A percentile compares a stretch with the other conserved stretches of the same genome.
Evolutionary conservation across 164 flowering plant genomes (phyloP).

Genomic region (Pachysandra terminalis): DNA sequence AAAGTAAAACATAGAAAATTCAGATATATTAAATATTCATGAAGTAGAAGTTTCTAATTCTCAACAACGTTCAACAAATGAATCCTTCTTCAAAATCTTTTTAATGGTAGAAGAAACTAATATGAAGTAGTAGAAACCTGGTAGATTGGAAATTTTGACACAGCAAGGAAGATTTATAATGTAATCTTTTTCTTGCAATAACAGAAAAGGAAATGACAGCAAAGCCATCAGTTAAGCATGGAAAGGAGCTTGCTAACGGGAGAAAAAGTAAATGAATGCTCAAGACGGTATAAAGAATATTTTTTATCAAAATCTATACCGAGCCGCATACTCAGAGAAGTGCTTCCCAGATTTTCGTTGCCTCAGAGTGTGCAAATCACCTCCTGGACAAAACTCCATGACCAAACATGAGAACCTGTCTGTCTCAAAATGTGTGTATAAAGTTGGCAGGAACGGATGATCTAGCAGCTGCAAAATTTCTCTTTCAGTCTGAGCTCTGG

Average conservation of each 20-base stretch:
- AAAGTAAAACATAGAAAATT: neutral
- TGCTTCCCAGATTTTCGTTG: conserved; percentile 77
- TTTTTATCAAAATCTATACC: conserved; percentile 29
- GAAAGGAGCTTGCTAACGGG: neutral
- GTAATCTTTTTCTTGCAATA: neutral
- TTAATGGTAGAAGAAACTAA: neutral
- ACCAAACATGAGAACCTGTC: conserved; percentile 76
- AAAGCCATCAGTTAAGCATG: neutral
- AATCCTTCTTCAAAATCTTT: neutral
- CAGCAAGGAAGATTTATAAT: neutral
- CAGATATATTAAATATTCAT: neutral
- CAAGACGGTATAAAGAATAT: neutral
- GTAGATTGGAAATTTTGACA: neutral
- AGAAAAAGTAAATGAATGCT: neutral
- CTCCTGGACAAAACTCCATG: conserved; percentile 83
- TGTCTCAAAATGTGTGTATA: conserved; percentile 75
- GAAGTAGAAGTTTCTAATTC: neutral
- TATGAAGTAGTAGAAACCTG: neutral
- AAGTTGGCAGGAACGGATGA: conserved; percentile 73
- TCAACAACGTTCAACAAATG: neutral
- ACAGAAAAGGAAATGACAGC: neutral
- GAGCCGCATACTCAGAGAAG: conserved; percentile 75
- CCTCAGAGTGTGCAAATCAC: conserved; percentile 71
- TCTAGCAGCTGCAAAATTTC: conserved; percentile 72
- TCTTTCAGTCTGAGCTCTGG: conserved; percentile 72